Base-by-base conservation (phyloP, 257 asterid species). In the Scutellaria baicalensis region DNA sequence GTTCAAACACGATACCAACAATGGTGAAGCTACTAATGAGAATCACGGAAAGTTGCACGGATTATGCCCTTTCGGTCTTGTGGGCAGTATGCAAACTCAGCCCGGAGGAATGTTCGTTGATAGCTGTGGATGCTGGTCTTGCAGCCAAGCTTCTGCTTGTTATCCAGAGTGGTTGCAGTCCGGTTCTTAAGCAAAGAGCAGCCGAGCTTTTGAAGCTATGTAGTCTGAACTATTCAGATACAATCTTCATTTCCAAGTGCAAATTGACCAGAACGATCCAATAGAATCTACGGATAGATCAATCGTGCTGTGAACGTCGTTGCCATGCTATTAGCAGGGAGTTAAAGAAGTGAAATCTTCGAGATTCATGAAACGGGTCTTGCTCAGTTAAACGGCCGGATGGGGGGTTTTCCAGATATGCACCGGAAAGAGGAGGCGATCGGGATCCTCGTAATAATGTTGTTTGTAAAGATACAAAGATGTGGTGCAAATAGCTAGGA, bases 161-260 rank as follows among this genome's bases (percentile, higher is more conserved):
- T 6, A 88, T 88, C 59, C 92, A 88, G 79, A 88, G 92, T 54
- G 89, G 92, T 18, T 88, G 92, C 42, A 71, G 52, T 17, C 66
- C 88, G 0, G 69, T 14, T n/a, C 78, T 88, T 8, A 88, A 86
- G 85, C 90, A 88, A 67, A 82, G 83, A 14, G 84, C 92, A 0
- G 82, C 90, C 0, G 95, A 88, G 84, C 87, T 88, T 21, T 78
- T 88, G 88, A 88, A 86, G 81, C 88, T 88, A 2, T 88, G 90
- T 75, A 82, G 95, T 75, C 66, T 84, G 35, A 86, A 88, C 69
- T 88, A 83, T 56, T 77, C 92, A 0, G 85, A 84, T 45, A 74
- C 92, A 3, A 80, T 82, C 52, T 88, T 88, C 84, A 82, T 86
- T 59, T 88, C 92, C 39, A 88, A 86, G 83, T 86, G 95, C 86